These are phyloP conservation scores for Naematelia aurantialba DNA, from an alignment of 768 basidiomycete genomes.

Conservation along the genomic window DNA sequence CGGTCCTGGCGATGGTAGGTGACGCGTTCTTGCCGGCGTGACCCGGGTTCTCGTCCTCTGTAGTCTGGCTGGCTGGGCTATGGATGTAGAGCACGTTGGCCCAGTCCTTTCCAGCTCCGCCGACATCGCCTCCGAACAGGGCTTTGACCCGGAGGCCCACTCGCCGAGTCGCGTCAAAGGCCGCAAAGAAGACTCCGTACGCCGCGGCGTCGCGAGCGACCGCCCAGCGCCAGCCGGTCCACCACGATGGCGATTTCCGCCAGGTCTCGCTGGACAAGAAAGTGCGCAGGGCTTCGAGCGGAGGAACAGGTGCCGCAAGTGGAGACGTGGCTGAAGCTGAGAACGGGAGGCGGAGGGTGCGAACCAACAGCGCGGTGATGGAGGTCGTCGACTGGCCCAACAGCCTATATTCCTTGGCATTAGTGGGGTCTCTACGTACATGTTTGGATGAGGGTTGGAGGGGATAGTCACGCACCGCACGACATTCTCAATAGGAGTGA, in stretches of 20 bases:
- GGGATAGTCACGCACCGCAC: constrained; percentile 33
- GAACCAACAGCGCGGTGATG: constrained; percentile 20
- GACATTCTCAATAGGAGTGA: constrained; percentile 48
- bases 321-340: constrained; percentile 12
- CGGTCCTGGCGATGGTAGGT: constrained; percentile 42
- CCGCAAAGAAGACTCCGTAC: constrained; percentile 47
- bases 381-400: constrained; percentile 32
- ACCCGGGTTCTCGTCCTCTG: background rate
- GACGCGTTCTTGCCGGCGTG: background rate
- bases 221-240: constrained; percentile 46
- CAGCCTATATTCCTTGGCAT: constrained; percentile 15
- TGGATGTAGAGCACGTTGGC: constrained; percentile 21
- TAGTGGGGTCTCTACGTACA: no score
- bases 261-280: constrained; percentile 37
- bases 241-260: constrained; percentile 38
- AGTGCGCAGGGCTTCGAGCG: constrained; percentile 27
- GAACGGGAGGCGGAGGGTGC: constrained; percentile 21
- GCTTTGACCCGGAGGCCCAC: constrained; percentile 42
- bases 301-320: constrained; percentile 16
- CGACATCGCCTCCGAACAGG: constrained; percentile 30
- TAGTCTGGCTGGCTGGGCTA: background rate
- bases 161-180: constrained; percentile 45
- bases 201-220: constrained; percentile 44
- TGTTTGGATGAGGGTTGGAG: background rate
- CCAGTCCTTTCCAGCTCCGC: constrained; percentile 24